phyloP scores from a whole-genome alignment of 345 rosid genomes.

The Eucalyptus sp. region DNA sequence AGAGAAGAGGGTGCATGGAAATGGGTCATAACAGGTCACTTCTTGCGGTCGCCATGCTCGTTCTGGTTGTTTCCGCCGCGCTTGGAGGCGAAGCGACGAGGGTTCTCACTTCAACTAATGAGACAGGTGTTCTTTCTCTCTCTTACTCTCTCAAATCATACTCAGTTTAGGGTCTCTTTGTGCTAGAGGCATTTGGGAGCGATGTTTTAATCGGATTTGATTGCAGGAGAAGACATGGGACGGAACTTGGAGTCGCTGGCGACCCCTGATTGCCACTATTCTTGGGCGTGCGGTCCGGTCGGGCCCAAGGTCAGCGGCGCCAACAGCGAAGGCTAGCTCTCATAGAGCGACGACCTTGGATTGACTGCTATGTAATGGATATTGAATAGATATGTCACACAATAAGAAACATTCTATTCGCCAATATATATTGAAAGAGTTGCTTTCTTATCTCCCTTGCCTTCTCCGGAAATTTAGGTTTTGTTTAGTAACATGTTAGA shows the following conservation, averaged over 20 bases:
- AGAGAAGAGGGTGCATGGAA: not conserved
- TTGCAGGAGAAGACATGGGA: not conserved
- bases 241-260: not conserved
- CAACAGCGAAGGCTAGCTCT: too few relatives aligned
- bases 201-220: not conserved
- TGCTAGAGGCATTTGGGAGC: not conserved
- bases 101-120: not conserved
- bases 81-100: not conserved
- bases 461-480: not conserved
- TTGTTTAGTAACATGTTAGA: too few relatives aligned
- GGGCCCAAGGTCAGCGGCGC: not conserved
- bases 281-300: not conserved
- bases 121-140: not conserved
- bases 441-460: not conserved
- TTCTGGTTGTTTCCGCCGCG: not conserved
- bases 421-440: not conserved
- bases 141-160: not conserved
- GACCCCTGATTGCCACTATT: fast-evolving
- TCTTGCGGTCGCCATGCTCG: not conserved
- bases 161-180: not conserved
- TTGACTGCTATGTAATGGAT: not conserved
- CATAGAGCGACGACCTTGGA: fast-evolving
- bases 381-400: not conserved
- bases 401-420: fast-evolving
- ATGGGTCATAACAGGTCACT: not conserved